Base-by-base conservation (phyloP, 441 rosid species). In the Euphorbia schlechtendalii region DNA sequence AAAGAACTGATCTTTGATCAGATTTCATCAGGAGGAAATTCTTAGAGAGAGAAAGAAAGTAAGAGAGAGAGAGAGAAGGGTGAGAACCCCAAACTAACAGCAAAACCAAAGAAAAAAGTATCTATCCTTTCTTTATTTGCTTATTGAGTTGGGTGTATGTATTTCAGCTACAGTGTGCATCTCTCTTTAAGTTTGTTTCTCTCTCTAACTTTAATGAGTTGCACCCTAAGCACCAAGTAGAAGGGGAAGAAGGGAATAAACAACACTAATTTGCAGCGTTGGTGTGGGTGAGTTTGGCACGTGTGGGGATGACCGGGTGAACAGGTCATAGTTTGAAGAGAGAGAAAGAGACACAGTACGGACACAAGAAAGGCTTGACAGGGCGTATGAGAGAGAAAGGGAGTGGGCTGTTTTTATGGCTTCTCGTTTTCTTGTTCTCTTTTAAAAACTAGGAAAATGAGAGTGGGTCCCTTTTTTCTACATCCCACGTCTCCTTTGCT, bases 351-450 rank as follows among this genome's bases (percentile, higher is more conserved):
- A 27, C 17, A 30, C 74, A 67, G 76, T 75, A 74, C 81, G 82
- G 83, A 73, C 49, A 69, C 22, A 48, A 17, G 63, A 57, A 14
- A 8, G 46, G 20, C n/a, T n/a, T 73, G 88, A 81, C 90, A 80
- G 93, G 78, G 83, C 77, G 86, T 84, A 73, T 71, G 73, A 21
- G 71, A 28, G 72, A 38, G 71, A 55, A 68, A 63, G 66, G n/a
- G n/a, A n/a, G n/a, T n/a, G n/a, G n/a, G n/a, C n/a, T n/a, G n/a
- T n/a, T n/a, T n/a, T n/a, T n/a, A n/a, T n/a, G n/a, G n/a, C n/a
- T n/a, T n/a, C n/a, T n/a, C n/a, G n/a, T n/a, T n/a, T n/a, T n/a
- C n/a, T n/a, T n/a, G n/a, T n/a, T n/a, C n/a, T n/a, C n/a, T n/a
- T n/a, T n/a, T n/a, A n/a, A n/a, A n/a, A n/a, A n/a, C n/a, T n/a